Percentiles rank a stretch among this genome's conserved stretches.
These are phyloP conservation scores for Amaranthus hypochondriacus DNA, from an alignment of 148 eudicot species.

Conservation along the genomic window DNA sequence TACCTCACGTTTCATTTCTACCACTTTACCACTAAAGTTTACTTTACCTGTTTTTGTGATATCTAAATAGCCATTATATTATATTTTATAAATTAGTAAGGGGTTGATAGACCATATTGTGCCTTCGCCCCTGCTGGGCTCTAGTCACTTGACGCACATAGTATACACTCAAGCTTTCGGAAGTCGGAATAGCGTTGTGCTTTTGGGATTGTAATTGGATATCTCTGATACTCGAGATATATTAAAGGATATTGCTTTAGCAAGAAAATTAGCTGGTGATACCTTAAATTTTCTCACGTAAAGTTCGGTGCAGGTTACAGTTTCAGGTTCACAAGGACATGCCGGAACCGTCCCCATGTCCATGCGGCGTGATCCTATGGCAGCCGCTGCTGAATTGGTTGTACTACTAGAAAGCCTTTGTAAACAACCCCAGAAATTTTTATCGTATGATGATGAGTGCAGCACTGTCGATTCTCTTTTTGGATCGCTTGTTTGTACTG, in stretches of 20 bases:
- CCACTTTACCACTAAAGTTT: no score
- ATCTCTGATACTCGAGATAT: not conserved
- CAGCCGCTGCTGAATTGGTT: conserved; percentile 91
- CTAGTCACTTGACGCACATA: not conserved
- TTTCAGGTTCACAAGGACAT: conserved; percentile 94
- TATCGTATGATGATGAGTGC: conserved; percentile 71
- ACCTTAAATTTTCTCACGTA: conserved; percentile 14
- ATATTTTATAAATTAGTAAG: no score
- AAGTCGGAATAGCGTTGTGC: not conserved
- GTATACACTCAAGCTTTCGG: not conserved
- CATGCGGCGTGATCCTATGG: conserved; percentile 97
- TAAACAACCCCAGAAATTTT: conserved; percentile 59
- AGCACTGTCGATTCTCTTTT: conserved; percentile 51
- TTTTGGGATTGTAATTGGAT: not conserved
- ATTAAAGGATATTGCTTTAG: not conserved
- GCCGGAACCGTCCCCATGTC: conserved; percentile 99
- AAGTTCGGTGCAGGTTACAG: conserved; percentile 66
- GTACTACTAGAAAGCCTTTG: conserved; percentile 72
- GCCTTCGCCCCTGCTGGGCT: not conserved
- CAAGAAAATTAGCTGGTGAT: not conserved
- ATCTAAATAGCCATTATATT: no score
- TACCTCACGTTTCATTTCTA: no score
- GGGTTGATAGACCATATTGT: no score
- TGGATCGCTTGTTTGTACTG: conserved; percentile 97
- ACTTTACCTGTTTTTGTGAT: no score